Evolutionary conservation across 306 rosid genomes (phyloP), one percentile per base, ranked within the genome.

Genomic region (Castanea mollissima): DNA sequence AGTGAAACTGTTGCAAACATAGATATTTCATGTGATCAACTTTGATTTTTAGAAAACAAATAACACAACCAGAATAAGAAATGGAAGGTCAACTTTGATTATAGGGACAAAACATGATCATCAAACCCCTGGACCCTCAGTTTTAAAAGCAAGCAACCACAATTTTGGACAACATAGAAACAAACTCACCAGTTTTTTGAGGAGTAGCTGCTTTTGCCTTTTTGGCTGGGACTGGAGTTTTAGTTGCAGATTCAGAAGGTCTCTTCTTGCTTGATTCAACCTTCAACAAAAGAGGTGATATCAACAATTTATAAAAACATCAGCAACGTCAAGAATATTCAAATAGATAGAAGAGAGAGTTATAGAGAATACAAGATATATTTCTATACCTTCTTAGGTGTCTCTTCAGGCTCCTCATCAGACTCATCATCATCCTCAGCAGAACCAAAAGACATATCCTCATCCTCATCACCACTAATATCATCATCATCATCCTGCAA

Each of bases 201-300:
- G 98, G 88, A 35, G 97, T 76, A 23, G 79, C 87, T 74, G 80
- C 27, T 67, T 95, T 95, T 5, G 93, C 83, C 70, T 92, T 95
- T 77, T 95, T 95, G 27, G 85, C 14, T 62, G 95, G 25, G 54
- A 89, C 82, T 0, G 94, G 97, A 32, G 92, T 95, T 82, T 89
- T 90, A 0, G 81, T 6, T 49, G 88, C 92, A 78, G 97, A 85
- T 0, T 85, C 97, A 62, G 84, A 87, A 20, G 87, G 20, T 54
- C 98, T 95, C 80, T 95, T 95, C 90, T 92, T 92, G 55, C 83
- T 79, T 46, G 62, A 14, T 34, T 80, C 89, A 7, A 29, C 86
- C 97, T 92, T 46, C 67, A 71, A 56, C 25, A 62, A 5, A 29
- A 67, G 38, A 20, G 41, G 9, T 46, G 14, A 51, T 51, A 54